phyloP scores from a whole-genome alignment of 148 eudicot species.

The Mesembryanthemum crystallinum region DNA sequence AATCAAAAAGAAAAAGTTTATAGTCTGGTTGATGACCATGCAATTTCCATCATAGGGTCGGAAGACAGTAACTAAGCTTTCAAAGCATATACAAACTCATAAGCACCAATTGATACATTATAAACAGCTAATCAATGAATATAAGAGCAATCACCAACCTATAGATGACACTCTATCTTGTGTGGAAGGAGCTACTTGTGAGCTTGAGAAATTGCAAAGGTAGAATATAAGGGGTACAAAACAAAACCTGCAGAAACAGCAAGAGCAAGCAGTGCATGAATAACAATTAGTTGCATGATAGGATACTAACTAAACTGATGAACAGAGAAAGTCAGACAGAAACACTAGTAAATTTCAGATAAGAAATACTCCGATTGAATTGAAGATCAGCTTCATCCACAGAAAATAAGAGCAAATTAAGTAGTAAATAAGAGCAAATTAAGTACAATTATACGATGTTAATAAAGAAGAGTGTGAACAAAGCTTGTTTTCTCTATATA shows the following conservation, averaged over 20 bases:
- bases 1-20: too few relatives aligned
- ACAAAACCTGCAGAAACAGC: conserved; percentile 55
- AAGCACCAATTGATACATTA: neutral
- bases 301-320: neutral
- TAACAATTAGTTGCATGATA: neutral
- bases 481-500: neutral
- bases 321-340: neutral
- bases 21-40: too few relatives aligned
- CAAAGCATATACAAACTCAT: neutral
- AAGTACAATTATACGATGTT: neutral
- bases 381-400: neutral
- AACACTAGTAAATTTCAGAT: conserved; percentile 1
- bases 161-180: conserved; percentile 55
- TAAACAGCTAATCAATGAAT: conserved; percentile 1
- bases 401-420: neutral
- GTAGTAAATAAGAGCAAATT: neutral
- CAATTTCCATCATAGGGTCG: too few relatives aligned
- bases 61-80: too few relatives aligned
- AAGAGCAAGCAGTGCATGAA: neutral
- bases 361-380: neutral
- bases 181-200: conserved; percentile 44
- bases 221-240: conserved; percentile 62
- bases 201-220: conserved; percentile 43
- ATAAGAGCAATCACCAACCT: conserved; percentile 45
- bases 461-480: neutral